phyloP scores from a whole-genome alignment of 75 land plant species.

The Selaginella moellendorffii region DNA sequence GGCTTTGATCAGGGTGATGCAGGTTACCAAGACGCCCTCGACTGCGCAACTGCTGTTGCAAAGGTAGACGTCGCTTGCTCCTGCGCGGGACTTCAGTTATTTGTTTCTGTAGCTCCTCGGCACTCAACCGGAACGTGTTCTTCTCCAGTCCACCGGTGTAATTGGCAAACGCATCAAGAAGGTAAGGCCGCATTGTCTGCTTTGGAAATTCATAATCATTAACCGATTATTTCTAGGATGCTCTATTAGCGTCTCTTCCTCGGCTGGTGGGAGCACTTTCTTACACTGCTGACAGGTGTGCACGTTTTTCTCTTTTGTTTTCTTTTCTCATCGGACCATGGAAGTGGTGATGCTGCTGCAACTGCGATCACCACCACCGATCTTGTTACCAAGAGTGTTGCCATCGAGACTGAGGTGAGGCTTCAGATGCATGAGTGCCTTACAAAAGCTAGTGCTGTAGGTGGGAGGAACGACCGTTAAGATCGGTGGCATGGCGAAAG shows the following conservation, averaged over 20 bases:
- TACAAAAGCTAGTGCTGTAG: constrained; percentile 22
- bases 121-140: constrained; percentile 36
- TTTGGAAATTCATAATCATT: background rate
- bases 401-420: constrained; percentile 62
- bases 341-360: constrained; percentile 81
- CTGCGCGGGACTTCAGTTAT: background rate
- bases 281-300: constrained; percentile 50
- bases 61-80: constrained; percentile 30
- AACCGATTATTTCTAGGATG: constrained; percentile 35
- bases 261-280: constrained; percentile 50
- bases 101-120: constrained; percentile 34
- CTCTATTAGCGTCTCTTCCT: constrained; percentile 77
- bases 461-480: constrained; percentile 52
- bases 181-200: constrained; percentile 28
- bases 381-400: constrained; percentile 93
- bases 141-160: constrained; percentile 91
- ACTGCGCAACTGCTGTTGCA: constrained; percentile 62
- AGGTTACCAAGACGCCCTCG: constrained; percentile 78
- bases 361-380: constrained; percentile 96
- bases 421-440: background rate
- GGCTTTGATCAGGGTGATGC: constrained; percentile 67
- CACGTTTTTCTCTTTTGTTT: background rate
- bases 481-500: constrained; percentile 96
- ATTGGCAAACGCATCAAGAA: constrained; percentile 95
- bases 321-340: background rate